Evolutionary conservation across 139 green algal species (phyloP), one percentile per base, ranked within the genome.

Genomic region (Pseudopediastrum boryanum): DNA sequence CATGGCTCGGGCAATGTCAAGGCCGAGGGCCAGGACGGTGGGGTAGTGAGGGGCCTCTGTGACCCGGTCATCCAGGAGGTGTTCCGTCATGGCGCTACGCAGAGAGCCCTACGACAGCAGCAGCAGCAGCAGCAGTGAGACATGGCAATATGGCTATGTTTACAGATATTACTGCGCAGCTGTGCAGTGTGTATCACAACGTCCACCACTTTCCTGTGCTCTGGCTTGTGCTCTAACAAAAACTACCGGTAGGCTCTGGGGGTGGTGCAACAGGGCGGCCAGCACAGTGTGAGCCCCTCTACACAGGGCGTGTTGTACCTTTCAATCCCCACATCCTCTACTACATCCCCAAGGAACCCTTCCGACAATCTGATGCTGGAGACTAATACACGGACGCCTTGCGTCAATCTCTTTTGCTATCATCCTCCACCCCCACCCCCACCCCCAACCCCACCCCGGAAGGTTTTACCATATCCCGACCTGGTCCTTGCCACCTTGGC

Each of bases 391-490:
- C 29, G 54, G 29, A 61, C 23, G 50, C 0, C 3, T n/a, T 1
- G 12, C 0, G 0, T 2, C 36, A 13, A 54, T 42, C 29, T 29
- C 12, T 58, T 42, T 54, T 3, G 38, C 58, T 62, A 64, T 39
- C 54, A 64, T 19, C 35, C 2, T 27, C 54, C 10, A 19, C n/a
- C 21, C 58, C 38, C 50, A 78, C 71, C 71, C 68, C 25, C 6
- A 80, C 71, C 1, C 54, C 65, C 38, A 73, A 86, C 77, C 84
- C 82, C 82, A 82, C n/a, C n/a, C n/a, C n/a, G n/a, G n/a, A n/a
- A n/a, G n/a, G n/a, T n/a, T n/a, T n/a, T n/a, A n/a, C n/a, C n/a
- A n/a, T n/a, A n/a, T n/a, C n/a, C n/a, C n/a, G n/a, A n/a, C n/a
- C n/a, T n/a, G n/a, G n/a, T n/a, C n/a, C n/a, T n/a, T n/a, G n/a